These are phyloP conservation scores for Dendrocalamus sinicus DNA, from an alignment of 176 grass and related monocot genomes.

Conservation along the genomic window DNA sequence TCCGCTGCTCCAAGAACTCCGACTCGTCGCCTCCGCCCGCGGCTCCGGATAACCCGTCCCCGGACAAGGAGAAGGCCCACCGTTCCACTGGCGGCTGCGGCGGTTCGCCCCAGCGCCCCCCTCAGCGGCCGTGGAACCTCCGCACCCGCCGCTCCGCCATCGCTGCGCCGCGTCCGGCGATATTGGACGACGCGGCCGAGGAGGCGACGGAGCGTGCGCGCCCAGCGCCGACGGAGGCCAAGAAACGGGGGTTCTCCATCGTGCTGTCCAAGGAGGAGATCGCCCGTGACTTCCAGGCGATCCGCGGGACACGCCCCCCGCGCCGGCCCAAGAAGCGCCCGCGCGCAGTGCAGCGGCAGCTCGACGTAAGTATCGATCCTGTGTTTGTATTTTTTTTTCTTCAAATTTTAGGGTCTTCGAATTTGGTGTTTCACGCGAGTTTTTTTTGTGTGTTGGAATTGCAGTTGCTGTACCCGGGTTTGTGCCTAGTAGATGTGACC, in stretches of 20 bases:
- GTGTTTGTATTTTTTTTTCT: background rate
- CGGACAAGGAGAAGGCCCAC: constrained; percentile 38
- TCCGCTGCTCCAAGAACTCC: constrained; percentile 58
- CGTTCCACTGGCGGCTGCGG: background rate
- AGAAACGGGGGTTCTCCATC: constrained; percentile 49
- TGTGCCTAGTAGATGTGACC: constrained; percentile 53
- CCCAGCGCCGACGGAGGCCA: background rate
- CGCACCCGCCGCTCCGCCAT: constrained; percentile 52
- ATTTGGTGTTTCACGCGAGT: constrained; percentile 9
- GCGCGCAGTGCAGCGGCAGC: constrained; percentile 53
- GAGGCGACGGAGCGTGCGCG: constrained; percentile 8
- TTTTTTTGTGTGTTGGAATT: background rate
- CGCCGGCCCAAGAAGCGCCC: constrained; percentile 69
- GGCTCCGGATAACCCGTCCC: constrained; percentile 22
- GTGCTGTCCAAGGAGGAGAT: constrained; percentile 64
- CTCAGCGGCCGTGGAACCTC: constrained; percentile 56
- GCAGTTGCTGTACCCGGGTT: constrained; percentile 67
- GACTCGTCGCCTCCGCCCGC: background rate
- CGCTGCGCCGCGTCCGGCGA: background rate
- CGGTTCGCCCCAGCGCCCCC: constrained; percentile 28
- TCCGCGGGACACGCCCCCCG: constrained; percentile 62
- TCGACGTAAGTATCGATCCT: constrained; percentile 53
- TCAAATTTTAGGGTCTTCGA: background rate
- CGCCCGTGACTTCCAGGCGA: constrained; percentile 53
- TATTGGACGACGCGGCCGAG: constrained; percentile 7